Evolutionary conservation across 148 eudicot species (phyloP).

Genomic region (Arctostaphylos glauca): DNA sequence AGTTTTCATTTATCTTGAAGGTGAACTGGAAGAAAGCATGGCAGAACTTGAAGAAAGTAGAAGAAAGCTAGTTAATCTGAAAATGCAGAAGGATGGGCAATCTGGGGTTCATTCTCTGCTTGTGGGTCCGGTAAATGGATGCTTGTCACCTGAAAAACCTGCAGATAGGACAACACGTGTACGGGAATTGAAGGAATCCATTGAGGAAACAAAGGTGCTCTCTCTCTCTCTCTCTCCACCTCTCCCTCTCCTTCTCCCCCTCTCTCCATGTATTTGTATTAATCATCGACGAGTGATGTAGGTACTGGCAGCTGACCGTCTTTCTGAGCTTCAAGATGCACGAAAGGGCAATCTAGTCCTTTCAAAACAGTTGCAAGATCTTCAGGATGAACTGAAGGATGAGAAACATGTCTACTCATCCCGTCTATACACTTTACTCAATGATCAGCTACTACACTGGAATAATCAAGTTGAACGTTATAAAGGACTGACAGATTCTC

Average conservation of each 20-base stretch:
- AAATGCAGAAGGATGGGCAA: constrained; percentile 74
- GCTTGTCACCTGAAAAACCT: constrained; percentile 61
- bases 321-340: constrained; percentile 86
- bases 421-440: constrained; percentile 67
- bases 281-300: constrained; percentile 29
- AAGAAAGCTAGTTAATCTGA: constrained; percentile 78
- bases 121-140: constrained; percentile 63
- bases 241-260: background rate
- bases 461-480: constrained; percentile 66
- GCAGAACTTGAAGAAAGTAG: constrained; percentile 93
- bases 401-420: constrained; percentile 64
- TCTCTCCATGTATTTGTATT: background rate
- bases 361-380: constrained; percentile 80
- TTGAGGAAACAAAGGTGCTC: constrained; percentile 81
- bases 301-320: constrained; percentile 88
- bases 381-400: constrained; percentile 80
- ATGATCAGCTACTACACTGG: constrained; percentile 96
- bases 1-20: constrained; percentile 32
- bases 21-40: constrained; percentile 82
- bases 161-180: constrained; percentile 58
- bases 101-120: constrained; percentile 55
- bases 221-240: constrained; percentile 2
- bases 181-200: constrained; percentile 70
- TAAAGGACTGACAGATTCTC: constrained; percentile 60
- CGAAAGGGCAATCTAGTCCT: constrained; percentile 63